Evolutionary conservation across 495 filamentous ascomycete genomes (phyloP).

Genomic region (Aspergillus wentii): DNA sequence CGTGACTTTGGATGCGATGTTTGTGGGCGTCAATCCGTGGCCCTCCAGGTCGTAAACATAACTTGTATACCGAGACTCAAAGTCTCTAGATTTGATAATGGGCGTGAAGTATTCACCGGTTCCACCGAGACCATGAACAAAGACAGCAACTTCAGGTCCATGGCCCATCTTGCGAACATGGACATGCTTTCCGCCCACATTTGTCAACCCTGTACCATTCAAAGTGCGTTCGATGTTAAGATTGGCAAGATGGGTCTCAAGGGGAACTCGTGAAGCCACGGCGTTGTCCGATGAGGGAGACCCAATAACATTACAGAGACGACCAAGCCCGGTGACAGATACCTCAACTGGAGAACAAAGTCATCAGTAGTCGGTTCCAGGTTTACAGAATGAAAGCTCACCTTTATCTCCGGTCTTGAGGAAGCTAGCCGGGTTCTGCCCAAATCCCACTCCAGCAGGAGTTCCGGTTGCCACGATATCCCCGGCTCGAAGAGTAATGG

Average conservation of each 20-base stretch:
- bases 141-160: constrained; percentile 34
- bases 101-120: constrained; percentile 38
- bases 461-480: constrained; percentile 76
- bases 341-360: constrained; percentile 18
- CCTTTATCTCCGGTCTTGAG: constrained; percentile 38
- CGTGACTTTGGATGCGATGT: constrained; percentile 29
- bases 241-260: constrained; percentile 10
- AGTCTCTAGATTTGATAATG: constrained; percentile 23
- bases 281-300: constrained; percentile 3
- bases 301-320: constrained; percentile 34
- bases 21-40: constrained; percentile 45
- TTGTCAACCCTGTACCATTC: constrained; percentile 30
- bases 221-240: constrained; percentile 20
- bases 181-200: constrained; percentile 39
- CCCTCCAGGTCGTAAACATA: constrained; percentile 51
- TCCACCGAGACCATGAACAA: constrained; percentile 49
- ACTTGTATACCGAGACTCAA: constrained; percentile 24
- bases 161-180: constrained; percentile 27
- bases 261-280: not conserved
- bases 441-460: constrained; percentile 30
- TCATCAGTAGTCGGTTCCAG: not conserved
- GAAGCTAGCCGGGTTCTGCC: constrained; percentile 39
- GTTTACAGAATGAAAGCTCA: not conserved
- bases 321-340: constrained; percentile 40
- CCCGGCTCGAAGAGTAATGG: constrained; percentile 62